Evolutionary conservation across 768 basidiomycete genomes (phyloP).

Genomic region (Phallus indusiatus): DNA sequence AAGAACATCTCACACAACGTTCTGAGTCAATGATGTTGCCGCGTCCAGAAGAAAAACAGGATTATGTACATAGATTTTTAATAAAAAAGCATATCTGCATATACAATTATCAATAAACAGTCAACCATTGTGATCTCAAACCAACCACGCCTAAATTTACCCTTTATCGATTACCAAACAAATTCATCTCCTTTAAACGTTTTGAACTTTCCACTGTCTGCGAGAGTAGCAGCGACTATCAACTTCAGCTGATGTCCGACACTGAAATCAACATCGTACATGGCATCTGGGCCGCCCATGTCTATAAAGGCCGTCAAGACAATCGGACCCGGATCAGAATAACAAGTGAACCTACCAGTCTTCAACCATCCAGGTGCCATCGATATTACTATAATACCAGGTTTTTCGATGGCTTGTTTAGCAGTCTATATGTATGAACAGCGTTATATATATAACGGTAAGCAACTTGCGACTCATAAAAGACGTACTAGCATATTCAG

Average conservation of each 20-base stretch:
- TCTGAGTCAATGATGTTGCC: too few relatives aligned
- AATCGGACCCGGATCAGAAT: background rate
- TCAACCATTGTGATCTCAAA: too few relatives aligned
- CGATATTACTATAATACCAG: constrained; percentile 23
- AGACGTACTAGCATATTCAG: constrained; percentile 31
- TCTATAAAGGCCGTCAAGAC: background rate
- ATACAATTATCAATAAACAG: too few relatives aligned
- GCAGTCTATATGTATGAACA: constrained; percentile 25
- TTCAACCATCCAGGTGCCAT: constrained; percentile 33
- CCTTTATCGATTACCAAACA: constrained; percentile 18
- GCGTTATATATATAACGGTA: constrained; percentile 11
- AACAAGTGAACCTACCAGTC: constrained; percentile 19
- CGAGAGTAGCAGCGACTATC: constrained; percentile 16
- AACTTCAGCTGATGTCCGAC: constrained; percentile 21
- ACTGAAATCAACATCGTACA: constrained; percentile 23
- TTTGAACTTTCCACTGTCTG: constrained; percentile 24
- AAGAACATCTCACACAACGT: too few relatives aligned
- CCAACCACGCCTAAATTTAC: too few relatives aligned
- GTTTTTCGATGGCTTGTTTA: constrained; percentile 27
- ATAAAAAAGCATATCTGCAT: too few relatives aligned
- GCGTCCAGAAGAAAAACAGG: too few relatives aligned
- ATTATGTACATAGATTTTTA: too few relatives aligned
- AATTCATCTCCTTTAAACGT: constrained; percentile 22
- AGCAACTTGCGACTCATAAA: background rate
- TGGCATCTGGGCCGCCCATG: constrained; percentile 26